Percentiles rank a stretch among this genome's conserved stretches.
phyloP scores from a whole-genome alignment of 1,284 basidiomycete species.

The Sphagnurus paluster region DNA sequence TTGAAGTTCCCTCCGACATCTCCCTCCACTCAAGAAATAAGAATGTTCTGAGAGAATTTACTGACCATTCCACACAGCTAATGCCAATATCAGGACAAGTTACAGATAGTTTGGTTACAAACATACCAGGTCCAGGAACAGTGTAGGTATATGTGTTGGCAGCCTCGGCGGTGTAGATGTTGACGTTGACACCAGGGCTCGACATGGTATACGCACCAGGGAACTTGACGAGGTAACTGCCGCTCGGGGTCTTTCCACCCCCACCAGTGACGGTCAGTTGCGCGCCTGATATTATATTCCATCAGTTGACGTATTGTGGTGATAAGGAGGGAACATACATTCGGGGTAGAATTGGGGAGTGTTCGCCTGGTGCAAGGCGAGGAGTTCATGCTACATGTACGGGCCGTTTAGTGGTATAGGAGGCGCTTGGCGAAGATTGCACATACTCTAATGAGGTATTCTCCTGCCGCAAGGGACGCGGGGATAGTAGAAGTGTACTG shows the following conservation, averaged over 20 bases:
- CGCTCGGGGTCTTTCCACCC: constrained; percentile 27
- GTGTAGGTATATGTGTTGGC: constrained; percentile 28
- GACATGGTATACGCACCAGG: constrained; percentile 27
- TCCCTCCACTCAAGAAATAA: not conserved
- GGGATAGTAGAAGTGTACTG: constrained; percentile 36
- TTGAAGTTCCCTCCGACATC: too few relatives aligned
- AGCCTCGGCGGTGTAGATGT: constrained; percentile 30
- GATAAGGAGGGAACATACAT: constrained; percentile 20
- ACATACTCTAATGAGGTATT: constrained; percentile 38
- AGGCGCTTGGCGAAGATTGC: too few relatives aligned
- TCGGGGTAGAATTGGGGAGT: constrained; percentile 38
- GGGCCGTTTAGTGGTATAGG: not conserved
- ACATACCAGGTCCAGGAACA: constrained; percentile 32
- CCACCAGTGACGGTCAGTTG: constrained; percentile 32
- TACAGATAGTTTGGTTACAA: not conserved
- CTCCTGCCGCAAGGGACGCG: constrained; percentile 30
- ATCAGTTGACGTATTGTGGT: not conserved
- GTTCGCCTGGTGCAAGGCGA: constrained; percentile 37
- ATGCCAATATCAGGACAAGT: not conserved
- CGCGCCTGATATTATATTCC: constrained; percentile 20
- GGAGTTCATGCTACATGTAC: constrained; percentile 31
- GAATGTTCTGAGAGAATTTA: too few relatives aligned
- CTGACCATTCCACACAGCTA: constrained; percentile 31
- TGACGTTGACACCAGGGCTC: constrained; percentile 31
- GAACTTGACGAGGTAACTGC: constrained; percentile 26